phyloP scores from a whole-genome alignment of 2,329 filamentous ascomycete genomes.

The Scopulariopsis brevicaulis region DNA sequence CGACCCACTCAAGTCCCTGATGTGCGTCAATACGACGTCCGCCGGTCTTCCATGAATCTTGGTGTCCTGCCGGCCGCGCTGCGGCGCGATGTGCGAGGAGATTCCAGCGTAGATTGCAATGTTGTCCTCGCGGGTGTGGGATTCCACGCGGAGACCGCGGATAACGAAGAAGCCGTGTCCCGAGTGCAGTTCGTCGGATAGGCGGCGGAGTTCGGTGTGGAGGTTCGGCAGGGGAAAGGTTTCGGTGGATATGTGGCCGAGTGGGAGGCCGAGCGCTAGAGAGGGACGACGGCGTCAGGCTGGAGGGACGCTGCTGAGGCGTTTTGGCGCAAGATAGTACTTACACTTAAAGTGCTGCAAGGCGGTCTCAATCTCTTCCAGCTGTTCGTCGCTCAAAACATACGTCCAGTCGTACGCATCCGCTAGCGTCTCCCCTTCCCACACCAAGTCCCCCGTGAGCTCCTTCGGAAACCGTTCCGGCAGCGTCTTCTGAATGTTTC shows the following conservation, averaged over 20 bases:
- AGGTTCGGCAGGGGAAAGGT: conserved; percentile 43
- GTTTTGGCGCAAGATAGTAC: neutral
- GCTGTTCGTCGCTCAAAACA: conserved; percentile 4
- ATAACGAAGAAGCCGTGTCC: conserved; percentile 52
- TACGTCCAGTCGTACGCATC: conserved; percentile 3
- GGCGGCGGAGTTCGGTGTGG: conserved; percentile 28
- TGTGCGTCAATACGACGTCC: conserved; percentile 43
- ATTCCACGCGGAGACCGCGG: conserved; percentile 42
- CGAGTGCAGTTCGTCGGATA: conserved; percentile 37
- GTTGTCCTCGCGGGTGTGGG: conserved; percentile 43
- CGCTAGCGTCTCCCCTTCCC: conserved; percentile 5
- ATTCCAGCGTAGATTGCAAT: conserved; percentile 49
- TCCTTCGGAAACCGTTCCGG: conserved; percentile 5
- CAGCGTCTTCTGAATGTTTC: neutral
- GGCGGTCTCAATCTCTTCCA: conserved; percentile 6
- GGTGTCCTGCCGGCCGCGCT: conserved; percentile 44
- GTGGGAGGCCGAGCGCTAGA: conserved; percentile 20
- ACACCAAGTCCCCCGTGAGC: conserved; percentile 5
- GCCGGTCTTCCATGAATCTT: conserved; percentile 29
- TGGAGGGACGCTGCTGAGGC: neutral
- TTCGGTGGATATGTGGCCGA: conserved; percentile 30
- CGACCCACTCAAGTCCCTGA: conserved; percentile 42
- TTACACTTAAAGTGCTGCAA: conserved; percentile 7
- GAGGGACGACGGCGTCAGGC: neutral
- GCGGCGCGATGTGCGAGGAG: conserved; percentile 42